Percentiles rank a stretch among this genome's conserved stretches.
Evolutionary conservation across 2,329 filamentous ascomycete genomes (phyloP).

Genomic region (Phaeomoniella chlamydospora): DNA sequence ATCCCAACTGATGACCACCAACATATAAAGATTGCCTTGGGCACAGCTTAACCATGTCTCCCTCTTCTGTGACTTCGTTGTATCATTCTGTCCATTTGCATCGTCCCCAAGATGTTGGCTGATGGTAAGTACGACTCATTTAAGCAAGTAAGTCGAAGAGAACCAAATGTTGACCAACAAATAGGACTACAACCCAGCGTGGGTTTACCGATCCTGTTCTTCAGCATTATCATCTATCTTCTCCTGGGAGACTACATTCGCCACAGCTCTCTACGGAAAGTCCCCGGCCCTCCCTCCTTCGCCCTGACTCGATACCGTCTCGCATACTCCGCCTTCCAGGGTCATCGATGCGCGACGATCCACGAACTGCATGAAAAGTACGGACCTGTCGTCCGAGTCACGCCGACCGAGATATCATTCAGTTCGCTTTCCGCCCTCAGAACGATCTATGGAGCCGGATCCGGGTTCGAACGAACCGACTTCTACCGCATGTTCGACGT

Average conservation of each 20-base stretch:
- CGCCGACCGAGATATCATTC: constrained; percentile 31
- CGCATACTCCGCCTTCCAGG: neutral
- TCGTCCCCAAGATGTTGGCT: too few species aligned
- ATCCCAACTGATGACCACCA: too few species aligned
- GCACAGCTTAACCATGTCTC: too few species aligned
- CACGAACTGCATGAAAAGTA: constrained; percentile 29
- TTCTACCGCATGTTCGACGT: constrained; percentile 44
- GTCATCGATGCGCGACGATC: constrained; percentile 2
- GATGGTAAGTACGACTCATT: too few species aligned
- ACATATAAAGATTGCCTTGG: too few species aligned
- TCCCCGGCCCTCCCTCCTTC: neutral
- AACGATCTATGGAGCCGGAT: constrained; percentile 41
- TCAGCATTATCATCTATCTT: neutral
- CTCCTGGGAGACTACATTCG: neutral
- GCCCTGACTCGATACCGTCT: neutral
- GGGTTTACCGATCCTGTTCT: neutral
- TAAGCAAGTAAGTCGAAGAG: too few species aligned
- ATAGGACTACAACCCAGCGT: too few species aligned
- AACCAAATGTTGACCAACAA: too few species aligned
- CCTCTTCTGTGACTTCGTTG: too few species aligned
- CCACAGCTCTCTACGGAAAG: neutral
- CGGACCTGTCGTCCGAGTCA: constrained; percentile 32
- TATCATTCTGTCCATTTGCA: too few species aligned
- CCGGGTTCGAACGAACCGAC: constrained; percentile 31
- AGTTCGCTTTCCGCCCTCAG: constrained; percentile 29